These are phyloP conservation scores for Quercus agrifolia DNA, from an alignment of 306 rosid genomes.

Conservation along the genomic window DNA sequence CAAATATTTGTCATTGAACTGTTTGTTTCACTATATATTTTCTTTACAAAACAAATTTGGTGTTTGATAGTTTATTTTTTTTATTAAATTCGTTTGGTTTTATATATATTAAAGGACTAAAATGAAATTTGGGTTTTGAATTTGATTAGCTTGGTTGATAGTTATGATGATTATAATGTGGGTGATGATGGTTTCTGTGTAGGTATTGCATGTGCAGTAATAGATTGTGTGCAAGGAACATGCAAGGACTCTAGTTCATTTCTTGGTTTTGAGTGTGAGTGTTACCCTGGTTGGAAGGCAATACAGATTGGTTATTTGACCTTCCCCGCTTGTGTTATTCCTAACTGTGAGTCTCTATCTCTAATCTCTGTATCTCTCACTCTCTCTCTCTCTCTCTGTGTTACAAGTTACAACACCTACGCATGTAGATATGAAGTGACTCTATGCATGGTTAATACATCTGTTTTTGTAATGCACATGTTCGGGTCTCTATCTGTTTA, in stretches of 20 bases:
- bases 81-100: neutral
- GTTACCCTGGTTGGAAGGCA: slow-evolving; percentile 29
- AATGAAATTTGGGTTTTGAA: neutral
- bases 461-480: too few relatives aligned
- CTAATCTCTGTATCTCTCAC: neutral
- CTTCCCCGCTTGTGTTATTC: slow-evolving; percentile 31
- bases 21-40: too few relatives aligned
- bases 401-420: too few relatives aligned
- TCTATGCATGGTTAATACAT: too few relatives aligned
- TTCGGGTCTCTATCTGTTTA: too few relatives aligned
- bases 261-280: slow-evolving; percentile 38
- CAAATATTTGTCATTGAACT: neutral
- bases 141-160: neutral
- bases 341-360: slow-evolving; percentile 29
- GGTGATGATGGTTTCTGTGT: neutral
- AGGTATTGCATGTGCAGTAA: slow-evolving; percentile 11
- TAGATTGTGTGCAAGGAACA: slow-evolving; percentile 40
- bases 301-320: slow-evolving; percentile 20
- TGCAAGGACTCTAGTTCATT: slow-evolving; percentile 33
- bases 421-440: too few relatives aligned
- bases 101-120: neutral
- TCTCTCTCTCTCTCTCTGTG: neutral
- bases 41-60: neutral
- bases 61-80: neutral
- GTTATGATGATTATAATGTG: neutral